Conservation (phyloP, 1,284 basidiomycete species). For the Papiliotrema nemorosa region DNA sequence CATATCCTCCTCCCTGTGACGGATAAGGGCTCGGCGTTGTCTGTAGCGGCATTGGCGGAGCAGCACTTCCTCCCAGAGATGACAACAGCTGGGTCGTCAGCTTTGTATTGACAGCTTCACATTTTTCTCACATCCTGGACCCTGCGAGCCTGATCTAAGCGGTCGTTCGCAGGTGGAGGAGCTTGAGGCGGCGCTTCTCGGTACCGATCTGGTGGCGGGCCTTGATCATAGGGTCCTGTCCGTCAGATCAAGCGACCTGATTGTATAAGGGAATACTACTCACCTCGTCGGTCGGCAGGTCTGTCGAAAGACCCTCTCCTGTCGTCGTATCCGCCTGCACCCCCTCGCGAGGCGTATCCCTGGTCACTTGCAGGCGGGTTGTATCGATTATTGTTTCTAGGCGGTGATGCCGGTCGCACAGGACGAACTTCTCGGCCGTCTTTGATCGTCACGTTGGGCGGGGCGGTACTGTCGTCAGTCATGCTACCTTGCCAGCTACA, state of each 20-base stretch:
- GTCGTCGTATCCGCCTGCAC: no score
- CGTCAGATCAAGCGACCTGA: no score
- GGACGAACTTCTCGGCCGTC: no score
- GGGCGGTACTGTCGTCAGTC: neutral
- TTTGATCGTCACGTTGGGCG: neutral
- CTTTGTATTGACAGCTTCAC: neutral
- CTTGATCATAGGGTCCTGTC: no score
- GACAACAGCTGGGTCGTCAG: slow-evolving; percentile 21
- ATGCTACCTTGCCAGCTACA: no score
- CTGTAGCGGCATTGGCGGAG: no score
- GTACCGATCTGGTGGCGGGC: neutral
- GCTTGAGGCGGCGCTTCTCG: slow-evolving; percentile 6
- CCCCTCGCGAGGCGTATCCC: neutral
- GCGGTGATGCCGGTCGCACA: neutral
- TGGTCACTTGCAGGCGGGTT: neutral
- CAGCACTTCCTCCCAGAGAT: slow-evolving; percentile 15
- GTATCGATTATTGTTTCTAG: neutral
- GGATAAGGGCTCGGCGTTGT: no score
- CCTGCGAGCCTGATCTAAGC: slow-evolving; percentile 37
- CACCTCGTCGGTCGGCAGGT: neutral
- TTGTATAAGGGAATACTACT: no score
- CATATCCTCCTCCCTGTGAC: no score
- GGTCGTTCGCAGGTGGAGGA: slow-evolving; percentile 22
- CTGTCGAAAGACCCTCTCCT: neutral
- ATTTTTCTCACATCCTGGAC: slow-evolving; percentile 23